These are phyloP conservation scores for Ophiostoma ips DNA, from an alignment of 2,329 filamentous ascomycete genomes.

Conservation along the genomic window DNA sequence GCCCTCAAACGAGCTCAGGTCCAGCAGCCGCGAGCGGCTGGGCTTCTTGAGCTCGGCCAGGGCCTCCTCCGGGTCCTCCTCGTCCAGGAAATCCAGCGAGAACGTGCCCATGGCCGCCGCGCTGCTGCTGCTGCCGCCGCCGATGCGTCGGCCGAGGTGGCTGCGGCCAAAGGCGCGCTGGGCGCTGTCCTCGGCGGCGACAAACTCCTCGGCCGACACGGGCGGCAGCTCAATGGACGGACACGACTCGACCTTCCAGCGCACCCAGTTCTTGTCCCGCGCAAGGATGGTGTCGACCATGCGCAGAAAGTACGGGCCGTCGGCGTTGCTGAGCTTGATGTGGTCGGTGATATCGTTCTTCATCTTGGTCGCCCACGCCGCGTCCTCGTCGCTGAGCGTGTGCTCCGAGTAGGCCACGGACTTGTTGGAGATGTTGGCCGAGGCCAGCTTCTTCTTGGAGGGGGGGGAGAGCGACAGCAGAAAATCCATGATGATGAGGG, in stretches of 20 bases:
- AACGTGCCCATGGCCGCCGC: slow-evolving; percentile 54
- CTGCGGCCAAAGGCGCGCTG: slow-evolving; percentile 56
- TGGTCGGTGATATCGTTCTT: slow-evolving; percentile 70
- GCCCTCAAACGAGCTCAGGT: slow-evolving; percentile 54
- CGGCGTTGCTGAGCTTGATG: slow-evolving; percentile 57
- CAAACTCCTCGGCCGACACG: slow-evolving; percentile 54
- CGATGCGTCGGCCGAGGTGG: slow-evolving; percentile 30
- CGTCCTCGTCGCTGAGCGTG: slow-evolving; percentile 68
- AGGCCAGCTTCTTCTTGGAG: slow-evolving; percentile 64
- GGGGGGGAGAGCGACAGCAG: slow-evolving; percentile 76
- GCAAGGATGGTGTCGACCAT: slow-evolving; percentile 95
- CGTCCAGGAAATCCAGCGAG: slow-evolving; percentile 64
- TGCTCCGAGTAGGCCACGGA: slow-evolving; percentile 73
- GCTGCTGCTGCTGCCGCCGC: slow-evolving; percentile 58
- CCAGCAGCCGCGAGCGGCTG: slow-evolving; percentile 53
- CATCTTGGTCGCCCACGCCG: slow-evolving; percentile 72
- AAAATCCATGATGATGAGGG: slow-evolving; percentile 88
- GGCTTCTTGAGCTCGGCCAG: slow-evolving; percentile 56
- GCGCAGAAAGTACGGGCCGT: slow-evolving; percentile 86
- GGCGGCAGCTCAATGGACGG: slow-evolving; percentile 68
- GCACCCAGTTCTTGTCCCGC: slow-evolving; percentile 95
- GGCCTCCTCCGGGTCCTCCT: slow-evolving; percentile 42
- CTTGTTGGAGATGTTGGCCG: slow-evolving; percentile 58
- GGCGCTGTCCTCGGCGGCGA: slow-evolving; percentile 52
- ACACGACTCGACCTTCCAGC: slow-evolving; percentile 94